These are phyloP conservation scores for Exsudoporus frostii DNA, from an alignment of 768 basidiomycete species.

Conservation along the genomic window DNA sequence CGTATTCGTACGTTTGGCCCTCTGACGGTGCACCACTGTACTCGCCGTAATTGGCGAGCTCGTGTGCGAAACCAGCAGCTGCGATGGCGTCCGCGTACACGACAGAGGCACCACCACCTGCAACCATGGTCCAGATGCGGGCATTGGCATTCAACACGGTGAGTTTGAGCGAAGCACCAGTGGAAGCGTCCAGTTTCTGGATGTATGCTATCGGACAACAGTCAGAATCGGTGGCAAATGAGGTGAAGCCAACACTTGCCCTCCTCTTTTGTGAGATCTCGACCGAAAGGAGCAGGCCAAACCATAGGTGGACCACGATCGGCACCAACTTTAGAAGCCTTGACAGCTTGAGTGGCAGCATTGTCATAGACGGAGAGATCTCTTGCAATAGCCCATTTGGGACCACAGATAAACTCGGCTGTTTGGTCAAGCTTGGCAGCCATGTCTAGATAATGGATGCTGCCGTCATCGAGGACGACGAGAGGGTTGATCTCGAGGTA, in stretches of 20 bases:
- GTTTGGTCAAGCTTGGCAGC: slow-evolving; percentile 99
- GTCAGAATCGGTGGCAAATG: neutral
- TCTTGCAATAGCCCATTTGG: slow-evolving; percentile 98
- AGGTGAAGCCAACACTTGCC: slow-evolving; percentile 4
- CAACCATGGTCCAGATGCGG: slow-evolving; percentile 99
- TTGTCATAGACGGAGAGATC: slow-evolving; percentile 75
- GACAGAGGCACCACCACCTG: slow-evolving; percentile 86
- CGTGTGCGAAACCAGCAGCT: slow-evolving; percentile 93
- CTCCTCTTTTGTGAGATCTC: slow-evolving; percentile 97
- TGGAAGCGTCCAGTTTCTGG: slow-evolving; percentile 94
- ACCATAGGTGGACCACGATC: slow-evolving; percentile 99
- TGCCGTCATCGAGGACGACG: slow-evolving; percentile 79
- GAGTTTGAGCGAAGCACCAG: slow-evolving; percentile 96
- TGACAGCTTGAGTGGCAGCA: slow-evolving; percentile 32
- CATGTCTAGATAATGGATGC: slow-evolving; percentile 97
- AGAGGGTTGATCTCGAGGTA: slow-evolving; percentile 99
- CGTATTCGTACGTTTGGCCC: slow-evolving; percentile 98
- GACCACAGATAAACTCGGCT: slow-evolving; percentile 95
- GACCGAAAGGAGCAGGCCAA: slow-evolving; percentile 94
- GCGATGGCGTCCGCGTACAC: slow-evolving; percentile 76
- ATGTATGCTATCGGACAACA: slow-evolving; percentile 67
- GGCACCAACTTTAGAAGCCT: slow-evolving; percentile 58
- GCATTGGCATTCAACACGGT: slow-evolving; percentile 95
- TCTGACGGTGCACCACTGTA: slow-evolving; percentile 98
- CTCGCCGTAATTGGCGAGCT: slow-evolving; percentile 99